Conservation (phyloP, 495 filamentous ascomycete species). For the Penicillium macrosclerotiorum region DNA sequence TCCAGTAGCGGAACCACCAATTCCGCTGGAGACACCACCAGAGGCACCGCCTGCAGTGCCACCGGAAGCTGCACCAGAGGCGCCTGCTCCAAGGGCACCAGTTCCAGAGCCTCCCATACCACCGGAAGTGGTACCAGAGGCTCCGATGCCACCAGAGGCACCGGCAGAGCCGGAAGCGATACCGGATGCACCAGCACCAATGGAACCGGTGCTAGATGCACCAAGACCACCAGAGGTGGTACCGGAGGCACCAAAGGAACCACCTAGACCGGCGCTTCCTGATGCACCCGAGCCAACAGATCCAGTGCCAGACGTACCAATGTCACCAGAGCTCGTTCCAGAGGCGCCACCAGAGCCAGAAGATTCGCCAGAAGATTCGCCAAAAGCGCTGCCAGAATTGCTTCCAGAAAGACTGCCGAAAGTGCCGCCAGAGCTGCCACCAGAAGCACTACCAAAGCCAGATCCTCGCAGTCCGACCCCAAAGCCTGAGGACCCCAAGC, state of each 20-base stretch:
- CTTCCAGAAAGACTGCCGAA: constrained; percentile 5
- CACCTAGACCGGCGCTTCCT: constrained; percentile 1
- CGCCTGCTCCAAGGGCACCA: neutral
- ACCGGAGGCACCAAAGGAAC: constrained; percentile 2
- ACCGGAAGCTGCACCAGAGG: neutral
- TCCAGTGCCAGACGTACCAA: neutral
- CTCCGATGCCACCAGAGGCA: neutral
- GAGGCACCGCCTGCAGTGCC: constrained; percentile 1
- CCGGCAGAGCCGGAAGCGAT: neutral
- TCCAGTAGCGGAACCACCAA: neutral
- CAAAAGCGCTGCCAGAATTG: neutral
- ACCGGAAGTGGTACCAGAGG: neutral
- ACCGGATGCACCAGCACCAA: constrained; percentile 1
- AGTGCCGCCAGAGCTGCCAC: neutral
- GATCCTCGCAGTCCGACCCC: neutral
- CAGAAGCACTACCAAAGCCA: constrained; percentile 3
- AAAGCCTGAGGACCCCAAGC: neutral
- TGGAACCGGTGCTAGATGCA: constrained; percentile 3
- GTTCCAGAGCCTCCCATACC: neutral
- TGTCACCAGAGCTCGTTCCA: neutral
- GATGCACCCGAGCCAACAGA: neutral
- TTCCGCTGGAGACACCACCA: neutral
- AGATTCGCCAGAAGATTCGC: neutral
- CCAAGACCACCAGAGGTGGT: neutral
- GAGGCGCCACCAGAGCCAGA: constrained; percentile 2